Conservation (phyloP, 2,329 filamentous ascomycete genomes). For the Nemania sp. region DNA sequence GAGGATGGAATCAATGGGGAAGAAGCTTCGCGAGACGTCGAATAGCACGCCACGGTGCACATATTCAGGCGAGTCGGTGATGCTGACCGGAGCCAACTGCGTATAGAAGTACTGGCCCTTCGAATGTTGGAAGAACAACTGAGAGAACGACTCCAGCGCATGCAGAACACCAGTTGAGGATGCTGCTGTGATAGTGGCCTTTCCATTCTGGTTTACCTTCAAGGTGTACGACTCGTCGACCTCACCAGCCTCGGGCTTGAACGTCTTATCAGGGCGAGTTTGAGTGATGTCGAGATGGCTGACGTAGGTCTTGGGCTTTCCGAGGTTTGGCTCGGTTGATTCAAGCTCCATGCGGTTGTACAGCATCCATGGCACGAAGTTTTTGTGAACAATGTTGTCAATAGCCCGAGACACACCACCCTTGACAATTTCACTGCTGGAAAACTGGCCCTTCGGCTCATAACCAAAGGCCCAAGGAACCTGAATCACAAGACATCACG, state of each 20-base stretch:
- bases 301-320: conserved; percentile 53
- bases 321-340: conserved; percentile 63
- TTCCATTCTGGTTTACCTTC: conserved; percentile 59
- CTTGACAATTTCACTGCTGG: conserved; percentile 58
- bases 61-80: conserved; percentile 75
- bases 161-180: conserved; percentile 71
- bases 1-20: conserved; percentile 67
- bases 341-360: conserved; percentile 60
- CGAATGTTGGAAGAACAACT: conserved; percentile 77
- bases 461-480: conserved; percentile 53
- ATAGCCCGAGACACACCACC: conserved; percentile 62
- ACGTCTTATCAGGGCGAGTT: conserved; percentile 58
- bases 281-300: conserved; percentile 65
- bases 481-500: conserved; percentile 40
- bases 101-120: conserved; percentile 65
- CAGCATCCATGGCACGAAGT: conserved; percentile 79
- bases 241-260: conserved; percentile 63
- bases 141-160: conserved; percentile 75
- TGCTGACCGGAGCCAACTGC: conserved; percentile 67
- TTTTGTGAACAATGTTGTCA: conserved; percentile 65
- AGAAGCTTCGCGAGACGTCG: conserved; percentile 76
- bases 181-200: conserved; percentile 64
- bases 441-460: conserved; percentile 46
- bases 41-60: conserved; percentile 78
- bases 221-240: conserved; percentile 79